phyloP scores from a whole-genome alignment of 306 rosid species.

The Quercus mongolica region DNA sequence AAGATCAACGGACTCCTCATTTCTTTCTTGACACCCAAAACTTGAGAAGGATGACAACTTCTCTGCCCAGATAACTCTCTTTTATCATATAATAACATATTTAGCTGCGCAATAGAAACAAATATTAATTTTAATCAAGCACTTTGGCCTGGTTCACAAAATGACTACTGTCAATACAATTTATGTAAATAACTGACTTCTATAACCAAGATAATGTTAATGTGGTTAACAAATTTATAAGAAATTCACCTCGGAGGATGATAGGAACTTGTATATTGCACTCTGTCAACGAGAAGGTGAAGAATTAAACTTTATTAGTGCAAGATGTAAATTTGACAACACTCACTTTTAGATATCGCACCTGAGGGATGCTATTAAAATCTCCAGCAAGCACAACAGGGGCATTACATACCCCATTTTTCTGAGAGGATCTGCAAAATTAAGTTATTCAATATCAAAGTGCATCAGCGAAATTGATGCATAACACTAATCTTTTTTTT shows the following conservation, averaged over 20 bases:
- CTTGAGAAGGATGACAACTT: slow-evolving; percentile 69
- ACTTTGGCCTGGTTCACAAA: slow-evolving; percentile 9
- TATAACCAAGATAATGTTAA: slow-evolving; percentile 18
- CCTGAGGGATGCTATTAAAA: slow-evolving; percentile 85
- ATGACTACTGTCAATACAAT: slow-evolving; percentile 2
- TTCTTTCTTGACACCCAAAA: slow-evolving; percentile 50
- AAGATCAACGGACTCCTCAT: slow-evolving; percentile 33
- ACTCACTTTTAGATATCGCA: slow-evolving; percentile 26
- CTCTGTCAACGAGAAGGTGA: slow-evolving; percentile 54
- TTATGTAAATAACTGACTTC: slow-evolving; percentile 14
- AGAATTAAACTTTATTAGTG: slow-evolving; percentile 3
- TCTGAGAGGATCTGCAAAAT: slow-evolving; percentile 47
- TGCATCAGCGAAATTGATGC: neutral
- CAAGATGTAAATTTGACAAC: slow-evolving; percentile 5
- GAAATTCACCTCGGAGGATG: slow-evolving; percentile 67
- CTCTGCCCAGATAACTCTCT: slow-evolving; percentile 82
- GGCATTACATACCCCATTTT: slow-evolving; percentile 77
- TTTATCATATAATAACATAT: slow-evolving; percentile 57
- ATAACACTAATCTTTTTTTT: neutral
- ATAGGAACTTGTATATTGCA: slow-evolving; percentile 83
- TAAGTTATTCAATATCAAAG: slow-evolving; percentile 18
- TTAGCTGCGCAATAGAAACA: slow-evolving; percentile 52
- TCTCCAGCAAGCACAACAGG: slow-evolving; percentile 85
- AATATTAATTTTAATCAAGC: slow-evolving; percentile 21
- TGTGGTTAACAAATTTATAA: slow-evolving; percentile 13